Base-by-base conservation (phyloP, 108 stramenopile genomes). In the Phaeodactylum tricornutum region DNA sequence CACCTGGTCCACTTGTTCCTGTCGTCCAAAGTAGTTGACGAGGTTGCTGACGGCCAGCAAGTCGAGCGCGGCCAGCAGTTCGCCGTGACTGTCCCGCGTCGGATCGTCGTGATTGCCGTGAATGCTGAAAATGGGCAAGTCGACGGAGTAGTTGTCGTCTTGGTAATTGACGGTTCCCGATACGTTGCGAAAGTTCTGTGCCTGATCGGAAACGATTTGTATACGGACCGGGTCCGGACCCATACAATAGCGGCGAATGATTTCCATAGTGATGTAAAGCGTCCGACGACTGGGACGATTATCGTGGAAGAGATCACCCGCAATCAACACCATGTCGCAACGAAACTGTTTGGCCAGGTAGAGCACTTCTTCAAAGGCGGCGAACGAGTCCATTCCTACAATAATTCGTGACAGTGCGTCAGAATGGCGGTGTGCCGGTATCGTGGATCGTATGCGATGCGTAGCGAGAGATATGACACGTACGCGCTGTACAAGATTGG, bases 51-150 rank as follows among this genome's bases (percentile, higher is more conserved):
- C 75, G 20, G 76, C 51, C 43, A 99, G 70, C 25, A 97, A 50
- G 64, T 99, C 96, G 16, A 97, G 16, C 9, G 39, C 39, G 5
- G 39, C 39, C 14, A 41, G 14, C 14, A 41, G 21, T 15, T 41
- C 39, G 4, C 39, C 39, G 14, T n/a, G n/a, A n/a, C 87, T 85
- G 39, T 94, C 86, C 5, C 39, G 39, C 16, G 39, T 83, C 6
- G 97, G 95, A 65, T 96, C 93, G 48, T 98, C 97, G 64, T 99
- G 98, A 71, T 99, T 99, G 12, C 98, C 98, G 55, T 97, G 96
- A 50, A 99, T 95, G 57, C 79, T 47, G 52, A 99, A 96, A 35
- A 99, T 75, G n/a, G 98, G 96, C 28, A 97, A 69, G 51, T 92
- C 69, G 9, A 97, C 92, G 24, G 84, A 81, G 49, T 77, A 82